Evolutionary conservation across 139 green algal genomes (phyloP).

Genomic region (Nannochloris sp.): DNA sequence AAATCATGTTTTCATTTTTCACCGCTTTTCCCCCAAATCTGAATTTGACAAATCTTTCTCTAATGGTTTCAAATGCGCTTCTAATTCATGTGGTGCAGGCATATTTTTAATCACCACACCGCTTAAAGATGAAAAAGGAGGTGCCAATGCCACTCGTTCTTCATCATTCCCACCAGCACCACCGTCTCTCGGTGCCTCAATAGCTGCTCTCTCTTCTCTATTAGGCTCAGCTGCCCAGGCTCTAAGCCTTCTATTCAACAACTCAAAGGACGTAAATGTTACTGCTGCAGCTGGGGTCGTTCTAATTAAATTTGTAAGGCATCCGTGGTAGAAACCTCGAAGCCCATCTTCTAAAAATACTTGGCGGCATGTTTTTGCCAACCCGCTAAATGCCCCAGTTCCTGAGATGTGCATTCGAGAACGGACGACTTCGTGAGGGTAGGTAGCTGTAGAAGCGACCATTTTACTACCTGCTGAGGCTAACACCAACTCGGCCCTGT

Average conservation of each 20-base stretch:
- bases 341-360: constrained; percentile 53
- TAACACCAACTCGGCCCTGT: constrained; percentile 64
- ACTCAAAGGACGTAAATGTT: constrained; percentile 95
- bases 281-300: constrained; percentile 94
- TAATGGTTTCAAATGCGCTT: too few relatives aligned
- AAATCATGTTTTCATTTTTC: too few relatives aligned
- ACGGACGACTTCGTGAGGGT: constrained; percentile 95
- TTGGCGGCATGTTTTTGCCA: constrained; percentile 37
- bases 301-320: constrained; percentile 84
- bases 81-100: too few relatives aligned
- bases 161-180: not conserved
- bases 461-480: constrained; percentile 85
- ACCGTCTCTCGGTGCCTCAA: not conserved
- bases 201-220: not conserved
- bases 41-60: too few relatives aligned
- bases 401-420: constrained; percentile 87
- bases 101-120: not conserved
- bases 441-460: constrained; percentile 90
- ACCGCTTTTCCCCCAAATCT: too few relatives aligned
- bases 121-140: constrained; percentile 4
- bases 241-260: constrained; percentile 72
- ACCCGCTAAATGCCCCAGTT: constrained; percentile 58
- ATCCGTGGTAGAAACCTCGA: constrained; percentile 72
- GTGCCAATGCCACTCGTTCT: constrained; percentile 3
- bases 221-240: constrained; percentile 12